Base-by-base conservation (phyloP, 805 yeast species). In the Metschnikowia dekortorum region DNA sequence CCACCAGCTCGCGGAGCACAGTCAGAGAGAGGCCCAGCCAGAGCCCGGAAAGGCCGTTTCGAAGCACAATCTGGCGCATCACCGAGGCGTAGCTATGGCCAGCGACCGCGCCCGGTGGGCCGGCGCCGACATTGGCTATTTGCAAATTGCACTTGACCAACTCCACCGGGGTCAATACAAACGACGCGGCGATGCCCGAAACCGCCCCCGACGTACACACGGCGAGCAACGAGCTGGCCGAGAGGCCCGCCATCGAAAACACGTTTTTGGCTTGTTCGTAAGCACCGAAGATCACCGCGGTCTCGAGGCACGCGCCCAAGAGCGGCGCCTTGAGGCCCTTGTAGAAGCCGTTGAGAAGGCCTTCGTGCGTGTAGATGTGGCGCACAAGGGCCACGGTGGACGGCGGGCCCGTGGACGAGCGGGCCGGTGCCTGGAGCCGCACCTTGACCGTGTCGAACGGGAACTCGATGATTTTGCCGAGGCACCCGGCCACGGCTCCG, bases 381-480 rank as follows among this genome's bases (percentile, higher is more conserved):
- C 58, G 61, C 39, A 91, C 80, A 63, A 94, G 85, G 53, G 83
- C 84, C 52, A 76, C 52, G 0, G 96, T 85, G 1, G 88, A 82
- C 7, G 59, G 53, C 28, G 44, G n/a, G 4, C 69, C 64, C 9
- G 34, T 11, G 30, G 82, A 71, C 28, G 39, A 22, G 4, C 69
- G 64, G 11, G 39, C n/a, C 31, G 82, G 71, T 7, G 90, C 85
- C 61, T 88, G 94, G 1, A 92, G 73, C 51, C 97, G 75, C 3
- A 91, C 98, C 67, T 91, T 91, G 41, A 90, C 78, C 0, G 97
- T 92, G 61, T 91, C 98, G 57, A 91, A 89, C 0, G 98, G 98
- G 60, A 84, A 91, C 66, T 91, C 98, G 11, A 91, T 79, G 31
- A 86, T 59, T 64, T 91, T 92, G 1, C 96, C 97, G 4, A 82